phyloP scores from a whole-genome alignment of 495 filamentous ascomycete species.

The Trichoderma gamsii region DNA sequence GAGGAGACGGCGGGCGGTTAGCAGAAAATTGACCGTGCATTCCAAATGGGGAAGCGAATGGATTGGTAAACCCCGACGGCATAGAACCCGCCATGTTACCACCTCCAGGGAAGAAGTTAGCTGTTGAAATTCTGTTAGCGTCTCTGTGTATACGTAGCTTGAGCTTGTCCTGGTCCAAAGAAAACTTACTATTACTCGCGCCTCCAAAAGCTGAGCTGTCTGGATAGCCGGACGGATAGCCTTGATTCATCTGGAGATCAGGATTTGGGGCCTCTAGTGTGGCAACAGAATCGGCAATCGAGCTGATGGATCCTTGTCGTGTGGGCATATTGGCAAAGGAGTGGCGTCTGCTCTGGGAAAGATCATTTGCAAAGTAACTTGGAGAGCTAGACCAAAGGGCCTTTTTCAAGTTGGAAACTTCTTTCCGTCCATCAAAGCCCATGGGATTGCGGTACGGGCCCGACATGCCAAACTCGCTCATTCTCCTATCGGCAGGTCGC shows the following conservation, averaged over 20 bases:
- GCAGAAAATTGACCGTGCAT: slow-evolving; percentile 49
- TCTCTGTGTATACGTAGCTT: not conserved
- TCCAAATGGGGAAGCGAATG: slow-evolving; percentile 36
- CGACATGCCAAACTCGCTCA: slow-evolving; percentile 60
- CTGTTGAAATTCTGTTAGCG: slow-evolving; percentile 26
- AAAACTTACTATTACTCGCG: slow-evolving; percentile 32
- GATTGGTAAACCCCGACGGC: slow-evolving; percentile 33
- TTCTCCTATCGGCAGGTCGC: slow-evolving; percentile 46
- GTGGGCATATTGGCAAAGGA: slow-evolving; percentile 82
- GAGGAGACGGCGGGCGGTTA: slow-evolving; percentile 48
- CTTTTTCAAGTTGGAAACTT: slow-evolving; percentile 60
- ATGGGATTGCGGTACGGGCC: slow-evolving; percentile 48
- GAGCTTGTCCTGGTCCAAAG: not conserved
- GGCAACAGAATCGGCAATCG: slow-evolving; percentile 49
- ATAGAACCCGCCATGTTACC: slow-evolving; percentile 31
- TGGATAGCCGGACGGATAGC: slow-evolving; percentile 28
- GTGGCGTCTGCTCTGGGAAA: slow-evolving; percentile 84
- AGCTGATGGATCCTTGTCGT: slow-evolving; percentile 63
- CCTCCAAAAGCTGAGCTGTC: slow-evolving; percentile 30
- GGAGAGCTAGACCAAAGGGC: slow-evolving; percentile 84
- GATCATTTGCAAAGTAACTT: slow-evolving; percentile 65
- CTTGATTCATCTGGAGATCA: slow-evolving; percentile 34
- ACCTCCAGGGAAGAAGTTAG: slow-evolving; percentile 44
- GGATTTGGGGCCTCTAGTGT: slow-evolving; percentile 38
- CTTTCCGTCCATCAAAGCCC: slow-evolving; percentile 64